Base-by-base conservation (phyloP, 2,329 filamentous ascomycete species). In the Cercospora sesami region DNA sequence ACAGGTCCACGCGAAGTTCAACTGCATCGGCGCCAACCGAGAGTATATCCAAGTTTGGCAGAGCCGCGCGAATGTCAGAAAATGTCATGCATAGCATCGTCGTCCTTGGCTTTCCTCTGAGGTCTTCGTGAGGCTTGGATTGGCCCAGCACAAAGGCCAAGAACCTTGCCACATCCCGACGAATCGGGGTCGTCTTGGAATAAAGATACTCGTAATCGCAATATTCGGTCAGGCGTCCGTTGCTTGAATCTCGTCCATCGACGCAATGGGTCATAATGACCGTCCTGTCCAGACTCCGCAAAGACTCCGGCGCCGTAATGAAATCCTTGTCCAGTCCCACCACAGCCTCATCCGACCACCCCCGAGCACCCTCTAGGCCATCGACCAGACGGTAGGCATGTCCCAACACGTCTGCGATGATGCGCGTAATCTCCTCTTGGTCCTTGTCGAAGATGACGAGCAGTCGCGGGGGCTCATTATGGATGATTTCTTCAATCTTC, bases 181-280 rank as follows among this genome's bases (percentile, higher is more conserved):
- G 87, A 69, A 90, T 89, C 77, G 91, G 92, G 0, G 90, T 86
- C 8, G 85, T 84, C 70, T 89, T 86, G 3, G 90, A 91, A 81
- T 95, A 96, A 21, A 96, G 84, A 73, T 94, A 95, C 78, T 96
- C 92, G 80, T 94, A 95, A 80, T 95, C 91, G 81, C 91, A 94
- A 64, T 86, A 78, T 14, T 85, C 81, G 10, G 89, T 92, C 23
- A 92, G 83, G 26, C 84, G 78, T 42, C 85, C 77, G 71, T 91
- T 88, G 16, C 73, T 68, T 26, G 67, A 60, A 82, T 90, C 91
- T 31, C 88, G 88, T 65, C 88, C 83, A 73, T 89, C 88, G 70
- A 93, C 87, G 76, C 90, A 92, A 78, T 94, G 91, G 26, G 91
- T 89, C 77, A 94, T 91, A 77, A 95, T 90, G 66, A 89, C 82